Percentiles rank a stretch among this genome's conserved stretches.
phyloP scores from a whole-genome alignment of 2,329 filamentous ascomycete species.

The Hymenoscyphus infarciens region DNA sequence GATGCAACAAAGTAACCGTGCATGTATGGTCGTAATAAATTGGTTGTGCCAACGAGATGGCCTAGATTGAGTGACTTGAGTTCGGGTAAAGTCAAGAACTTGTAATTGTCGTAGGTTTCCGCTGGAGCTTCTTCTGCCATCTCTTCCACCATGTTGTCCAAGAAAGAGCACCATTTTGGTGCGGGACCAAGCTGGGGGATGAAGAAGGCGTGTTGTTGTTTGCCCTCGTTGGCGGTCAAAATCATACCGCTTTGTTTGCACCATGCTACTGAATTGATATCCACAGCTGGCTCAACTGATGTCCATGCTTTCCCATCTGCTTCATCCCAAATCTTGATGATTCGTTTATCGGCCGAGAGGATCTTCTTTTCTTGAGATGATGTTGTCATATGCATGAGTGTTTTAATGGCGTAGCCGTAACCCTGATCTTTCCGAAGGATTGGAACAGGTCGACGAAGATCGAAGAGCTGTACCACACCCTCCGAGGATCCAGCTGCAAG shows the following conservation, averaged over 20 bases:
- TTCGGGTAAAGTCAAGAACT: slow-evolving; percentile 89
- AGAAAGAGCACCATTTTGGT: slow-evolving; percentile 92
- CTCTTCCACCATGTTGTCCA: slow-evolving; percentile 97
- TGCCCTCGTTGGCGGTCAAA: slow-evolving; percentile 92
- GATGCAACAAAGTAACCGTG: slow-evolving; percentile 98
- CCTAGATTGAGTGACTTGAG: slow-evolving; percentile 80
- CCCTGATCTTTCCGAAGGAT: slow-evolving; percentile 92
- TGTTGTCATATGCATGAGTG: slow-evolving; percentile 68
- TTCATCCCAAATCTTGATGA: slow-evolving; percentile 96
- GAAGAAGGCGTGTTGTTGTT: slow-evolving; percentile 92
- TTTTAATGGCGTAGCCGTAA: slow-evolving; percentile 89
- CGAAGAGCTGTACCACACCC: slow-evolving; percentile 86
- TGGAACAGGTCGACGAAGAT: slow-evolving; percentile 82
- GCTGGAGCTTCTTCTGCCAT: slow-evolving; percentile 82
- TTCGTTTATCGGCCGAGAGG: slow-evolving; percentile 86
- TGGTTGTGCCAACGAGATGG: slow-evolving; percentile 87
- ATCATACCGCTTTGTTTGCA: slow-evolving; percentile 92
- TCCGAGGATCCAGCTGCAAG: slow-evolving; percentile 83
- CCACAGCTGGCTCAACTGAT: slow-evolving; percentile 88
- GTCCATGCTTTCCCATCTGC: slow-evolving; percentile 85
- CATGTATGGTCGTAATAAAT: slow-evolving; percentile 92
- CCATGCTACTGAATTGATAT: slow-evolving; percentile 92
- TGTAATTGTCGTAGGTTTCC: slow-evolving; percentile 97
- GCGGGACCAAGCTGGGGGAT: slow-evolving; percentile 90
- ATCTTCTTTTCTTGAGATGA: slow-evolving; percentile 80